Evolutionary conservation across 768 basidiomycete genomes (phyloP).

Genomic region (Lactarius indigo): DNA sequence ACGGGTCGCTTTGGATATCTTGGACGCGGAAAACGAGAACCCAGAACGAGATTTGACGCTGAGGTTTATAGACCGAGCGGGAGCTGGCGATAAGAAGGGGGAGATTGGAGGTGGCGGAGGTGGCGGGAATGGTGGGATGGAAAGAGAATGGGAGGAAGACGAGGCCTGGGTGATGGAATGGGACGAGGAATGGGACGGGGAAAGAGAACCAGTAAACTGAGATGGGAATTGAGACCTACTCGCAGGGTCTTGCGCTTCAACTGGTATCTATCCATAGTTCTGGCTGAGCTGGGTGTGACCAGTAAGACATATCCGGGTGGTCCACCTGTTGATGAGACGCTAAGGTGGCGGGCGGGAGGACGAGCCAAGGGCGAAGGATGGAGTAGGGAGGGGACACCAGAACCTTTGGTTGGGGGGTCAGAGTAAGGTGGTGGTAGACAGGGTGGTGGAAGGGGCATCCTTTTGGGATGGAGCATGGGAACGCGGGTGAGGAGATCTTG

Average conservation of each 20-base stretch:
- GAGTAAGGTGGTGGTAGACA: slow-evolving; percentile 6
- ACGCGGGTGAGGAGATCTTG: not conserved
- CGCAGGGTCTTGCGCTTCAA: not conserved
- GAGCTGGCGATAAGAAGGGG: not conserved
- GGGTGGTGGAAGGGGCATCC: not conserved
- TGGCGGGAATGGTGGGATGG: not conserved
- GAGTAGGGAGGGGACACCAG: not conserved
- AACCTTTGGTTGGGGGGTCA: not conserved
- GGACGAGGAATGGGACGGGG: not conserved
- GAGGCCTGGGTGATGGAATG: not conserved
- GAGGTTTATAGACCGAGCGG: not conserved
- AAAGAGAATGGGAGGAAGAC: not conserved
- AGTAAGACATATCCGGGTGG: not conserved
- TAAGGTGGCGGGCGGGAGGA: no score
- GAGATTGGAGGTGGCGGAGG: not conserved
- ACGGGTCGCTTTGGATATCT: not conserved
- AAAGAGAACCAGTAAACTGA: not conserved
- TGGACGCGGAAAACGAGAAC: slow-evolving; percentile 2
- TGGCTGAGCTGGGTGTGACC: not conserved
- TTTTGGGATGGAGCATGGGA: not conserved
- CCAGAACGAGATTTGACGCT: slow-evolving; percentile 7
- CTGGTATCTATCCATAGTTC: not conserved
- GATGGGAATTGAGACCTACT: not conserved
- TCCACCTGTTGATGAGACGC: not conserved
- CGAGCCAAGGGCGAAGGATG: not conserved